phyloP scores from a whole-genome alignment of 2,329 filamentous ascomycete species.

The Nakataea oryzae region DNA sequence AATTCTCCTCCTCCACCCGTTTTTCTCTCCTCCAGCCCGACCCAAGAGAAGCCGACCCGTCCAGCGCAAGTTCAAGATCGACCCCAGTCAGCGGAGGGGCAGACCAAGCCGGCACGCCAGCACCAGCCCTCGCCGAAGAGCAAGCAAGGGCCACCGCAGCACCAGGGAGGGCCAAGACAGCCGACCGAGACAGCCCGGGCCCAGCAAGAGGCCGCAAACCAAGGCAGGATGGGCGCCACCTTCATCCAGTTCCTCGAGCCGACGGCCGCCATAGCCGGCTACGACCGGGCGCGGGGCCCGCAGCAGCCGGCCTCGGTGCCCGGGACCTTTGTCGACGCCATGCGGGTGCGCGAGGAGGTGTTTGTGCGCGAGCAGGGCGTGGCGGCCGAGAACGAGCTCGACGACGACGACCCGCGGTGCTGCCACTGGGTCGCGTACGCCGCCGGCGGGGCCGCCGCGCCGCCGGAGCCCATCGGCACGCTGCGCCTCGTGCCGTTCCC shows the following conservation, averaged over 20 bases:
- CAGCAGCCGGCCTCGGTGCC: slow-evolving; percentile 38
- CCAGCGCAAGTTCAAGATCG: not conserved
- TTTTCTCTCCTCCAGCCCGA: not conserved
- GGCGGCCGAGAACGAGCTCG: slow-evolving; percentile 60
- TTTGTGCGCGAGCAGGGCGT: slow-evolving; percentile 51
- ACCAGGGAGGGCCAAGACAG: too few species aligned
- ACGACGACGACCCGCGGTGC: slow-evolving; percentile 66
- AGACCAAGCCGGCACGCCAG: not conserved
- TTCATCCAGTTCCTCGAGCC: slow-evolving; percentile 1
- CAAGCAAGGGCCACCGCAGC: not conserved
- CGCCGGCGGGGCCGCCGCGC: slow-evolving; percentile 39
- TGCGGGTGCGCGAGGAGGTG: slow-evolving; percentile 49
- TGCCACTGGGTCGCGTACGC: slow-evolving; percentile 88
- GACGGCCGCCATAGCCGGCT: slow-evolving; percentile 17
- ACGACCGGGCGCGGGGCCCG: slow-evolving; percentile 23
- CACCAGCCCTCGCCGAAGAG: not conserved
- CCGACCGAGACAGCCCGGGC: too few species aligned
- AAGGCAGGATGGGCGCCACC: slow-evolving; percentile 29
- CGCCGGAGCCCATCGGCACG: slow-evolving; percentile 54
- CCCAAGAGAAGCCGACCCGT: not conserved
- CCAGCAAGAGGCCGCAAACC: slow-evolving; percentile 13
- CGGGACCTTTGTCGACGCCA: slow-evolving; percentile 49
- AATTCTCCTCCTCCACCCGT: too few species aligned
- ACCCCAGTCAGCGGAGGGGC: not conserved
- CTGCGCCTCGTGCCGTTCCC: slow-evolving; percentile 76